These are phyloP conservation scores for Striga hermonthica DNA, from an alignment of 305 asterid genomes.

Conservation along the genomic window DNA sequence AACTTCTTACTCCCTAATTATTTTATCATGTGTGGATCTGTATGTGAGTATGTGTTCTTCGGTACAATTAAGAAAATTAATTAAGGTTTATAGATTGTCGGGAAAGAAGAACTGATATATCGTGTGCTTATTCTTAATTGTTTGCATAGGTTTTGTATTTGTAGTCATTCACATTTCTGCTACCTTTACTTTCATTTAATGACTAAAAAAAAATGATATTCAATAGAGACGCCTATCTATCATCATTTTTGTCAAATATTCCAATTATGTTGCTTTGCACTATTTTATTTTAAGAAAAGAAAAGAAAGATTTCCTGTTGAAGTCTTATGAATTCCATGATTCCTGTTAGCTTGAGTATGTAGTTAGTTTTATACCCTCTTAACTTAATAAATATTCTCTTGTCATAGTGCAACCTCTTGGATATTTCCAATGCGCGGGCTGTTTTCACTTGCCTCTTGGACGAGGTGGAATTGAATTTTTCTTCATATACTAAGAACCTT, in stretches of 20 bases:
- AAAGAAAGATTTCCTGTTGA: not conserved
- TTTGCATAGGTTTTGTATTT: not conserved
- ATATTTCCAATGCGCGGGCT: slow-evolving; percentile 74
- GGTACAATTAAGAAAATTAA: too few relatives aligned
- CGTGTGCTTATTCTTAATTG: too few relatives aligned
- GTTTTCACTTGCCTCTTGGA: slow-evolving; percentile 92
- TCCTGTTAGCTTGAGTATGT: not conserved
- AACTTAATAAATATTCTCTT: slow-evolving; percentile 28
- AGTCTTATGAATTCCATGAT: not conserved
- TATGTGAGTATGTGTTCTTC: too few relatives aligned
- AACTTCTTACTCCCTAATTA: too few relatives aligned
- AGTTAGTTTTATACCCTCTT: slow-evolving; percentile 7
- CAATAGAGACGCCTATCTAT: not conserved
- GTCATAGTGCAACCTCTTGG: slow-evolving; percentile 72
- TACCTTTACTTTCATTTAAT: slow-evolving; percentile 19
- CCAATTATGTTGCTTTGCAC: not conserved
- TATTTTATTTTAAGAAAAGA: not conserved
- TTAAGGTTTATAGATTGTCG: too few relatives aligned
- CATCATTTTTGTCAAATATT: not conserved
- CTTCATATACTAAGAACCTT: slow-evolving; percentile 28
- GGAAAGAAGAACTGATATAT: too few relatives aligned
- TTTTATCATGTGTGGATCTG: too few relatives aligned
- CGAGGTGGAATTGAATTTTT: slow-evolving; percentile 54
- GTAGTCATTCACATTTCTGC: not conserved
- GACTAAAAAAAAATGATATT: slow-evolving; percentile 9